Conservation (phyloP, 1,284 basidiomycete genomes). For the Fomitiporia mediterranea region DNA sequence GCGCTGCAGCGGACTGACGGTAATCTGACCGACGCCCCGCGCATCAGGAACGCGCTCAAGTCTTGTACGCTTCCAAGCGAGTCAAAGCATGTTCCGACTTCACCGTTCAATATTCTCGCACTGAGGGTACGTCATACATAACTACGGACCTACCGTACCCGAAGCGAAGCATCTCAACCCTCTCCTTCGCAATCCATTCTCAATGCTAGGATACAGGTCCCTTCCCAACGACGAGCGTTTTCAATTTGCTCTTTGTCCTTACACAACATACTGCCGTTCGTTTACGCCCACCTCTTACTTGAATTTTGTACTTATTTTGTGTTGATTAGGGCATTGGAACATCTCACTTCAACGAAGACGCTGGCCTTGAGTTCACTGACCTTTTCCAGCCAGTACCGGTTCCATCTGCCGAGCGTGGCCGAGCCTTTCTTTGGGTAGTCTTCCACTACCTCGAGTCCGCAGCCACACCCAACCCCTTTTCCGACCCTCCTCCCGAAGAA, state of each 20-base stretch:
- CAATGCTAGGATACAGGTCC: constrained; percentile 7
- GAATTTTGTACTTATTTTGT: constrained; percentile 1
- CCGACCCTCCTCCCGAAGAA: constrained; percentile 19
- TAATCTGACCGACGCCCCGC: constrained; percentile 66
- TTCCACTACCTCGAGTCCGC: constrained; percentile 52
- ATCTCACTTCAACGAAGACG: constrained; percentile 45
- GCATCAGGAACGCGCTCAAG: constrained; percentile 71
- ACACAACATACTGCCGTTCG: constrained; percentile 64
- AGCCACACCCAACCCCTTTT: constrained; percentile 26
- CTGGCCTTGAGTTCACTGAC: constrained; percentile 56
- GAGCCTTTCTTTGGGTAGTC: constrained; percentile 61
- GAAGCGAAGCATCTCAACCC: neutral
- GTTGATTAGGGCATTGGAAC: constrained; percentile 45
- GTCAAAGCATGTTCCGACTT: constrained; percentile 55
- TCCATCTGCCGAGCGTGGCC: constrained; percentile 58
- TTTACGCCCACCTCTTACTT: neutral
- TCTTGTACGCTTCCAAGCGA: constrained; percentile 75
- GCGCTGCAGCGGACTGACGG: constrained; percentile 60
- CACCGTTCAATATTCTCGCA: constrained; percentile 61
- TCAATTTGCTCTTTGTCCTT: constrained; percentile 75
- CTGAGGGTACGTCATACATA: constrained; percentile 25
- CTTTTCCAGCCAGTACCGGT: constrained; percentile 58
- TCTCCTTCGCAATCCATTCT: neutral
- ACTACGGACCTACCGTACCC: too few relatives aligned
- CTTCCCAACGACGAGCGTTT: constrained; percentile 72